phyloP scores from a whole-genome alignment of 179 eudicot genomes.

The Spergularia azorica region DNA sequence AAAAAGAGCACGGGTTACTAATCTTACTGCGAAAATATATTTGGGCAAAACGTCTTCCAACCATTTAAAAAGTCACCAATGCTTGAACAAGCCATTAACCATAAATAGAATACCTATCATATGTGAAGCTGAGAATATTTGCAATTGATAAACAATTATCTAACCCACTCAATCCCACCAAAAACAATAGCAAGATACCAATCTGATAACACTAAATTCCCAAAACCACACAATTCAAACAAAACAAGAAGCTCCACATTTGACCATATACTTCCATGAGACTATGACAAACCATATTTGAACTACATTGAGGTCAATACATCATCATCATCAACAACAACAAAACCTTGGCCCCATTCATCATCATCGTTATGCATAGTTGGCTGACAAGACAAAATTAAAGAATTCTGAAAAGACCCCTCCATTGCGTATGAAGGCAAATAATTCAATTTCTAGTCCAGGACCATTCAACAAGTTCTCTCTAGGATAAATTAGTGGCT shows the following conservation, averaged over 20 bases:
- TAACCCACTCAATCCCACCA: not conserved
- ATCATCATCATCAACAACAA: not conserved
- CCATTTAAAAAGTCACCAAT: not conserved
- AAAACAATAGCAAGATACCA: not conserved
- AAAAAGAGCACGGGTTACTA: not conserved
- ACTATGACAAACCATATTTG: not conserved
- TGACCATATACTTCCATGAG: too few relatives aligned
- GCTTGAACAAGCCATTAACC: not conserved
- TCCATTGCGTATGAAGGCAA: too few relatives aligned
- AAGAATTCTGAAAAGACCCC: not conserved
- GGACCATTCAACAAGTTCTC: not conserved
- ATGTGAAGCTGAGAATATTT: not conserved
- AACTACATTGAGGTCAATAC: not conserved
- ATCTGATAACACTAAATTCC: not conserved
- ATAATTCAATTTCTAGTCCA: too few relatives aligned
- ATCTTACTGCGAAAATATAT: not conserved
- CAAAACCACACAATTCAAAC: not conserved
- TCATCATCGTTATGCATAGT: not conserved
- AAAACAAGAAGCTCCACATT: not conserved
- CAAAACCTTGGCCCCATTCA: not conserved
- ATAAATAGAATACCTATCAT: not conserved
- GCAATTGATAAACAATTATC: not conserved
- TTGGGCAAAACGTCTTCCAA: not conserved
- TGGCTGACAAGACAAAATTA: not conserved
- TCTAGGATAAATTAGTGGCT: too few relatives aligned